These are phyloP conservation scores for Penicillium subrubescens DNA, from an alignment of 495 filamentous ascomycete genomes.

Conservation along the genomic window DNA sequence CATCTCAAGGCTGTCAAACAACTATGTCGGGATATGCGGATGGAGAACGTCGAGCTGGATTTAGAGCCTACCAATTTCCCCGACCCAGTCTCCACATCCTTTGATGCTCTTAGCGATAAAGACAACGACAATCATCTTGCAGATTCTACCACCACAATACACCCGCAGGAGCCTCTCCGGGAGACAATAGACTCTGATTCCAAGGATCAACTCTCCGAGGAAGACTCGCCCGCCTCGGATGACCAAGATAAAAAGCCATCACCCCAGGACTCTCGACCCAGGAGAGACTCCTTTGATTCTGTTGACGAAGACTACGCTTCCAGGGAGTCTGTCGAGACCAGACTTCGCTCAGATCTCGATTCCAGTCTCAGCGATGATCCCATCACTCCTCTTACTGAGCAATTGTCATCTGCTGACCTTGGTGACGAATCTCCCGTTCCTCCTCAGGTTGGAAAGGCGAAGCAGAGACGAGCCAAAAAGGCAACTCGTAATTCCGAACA, in stretches of 20 bases:
- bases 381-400: conserved; percentile 23
- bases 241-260: conserved; percentile 3
- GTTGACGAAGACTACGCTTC: conserved; percentile 49
- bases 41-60: conserved; percentile 61
- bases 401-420: conserved; percentile 25
- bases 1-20: conserved; percentile 83
- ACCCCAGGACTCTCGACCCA: not conserved
- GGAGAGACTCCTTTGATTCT: not conserved
- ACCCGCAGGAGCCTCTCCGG: not conserved
- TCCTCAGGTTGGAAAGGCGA: conserved; percentile 78
- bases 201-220: not conserved
- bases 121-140: not conserved
- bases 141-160: not conserved
- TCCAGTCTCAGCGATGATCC: conserved; percentile 8
- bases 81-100: not conserved
- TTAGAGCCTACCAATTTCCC: conserved; percentile 11
- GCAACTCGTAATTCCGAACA: conserved; percentile 60
- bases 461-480: conserved; percentile 81
- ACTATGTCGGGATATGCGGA: conserved; percentile 78
- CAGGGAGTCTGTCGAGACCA: conserved; percentile 44
- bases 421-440: conserved; percentile 29
- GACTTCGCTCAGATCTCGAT: conserved; percentile 21
- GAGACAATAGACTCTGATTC: not conserved
- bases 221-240: not conserved
- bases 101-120: not conserved